These are phyloP conservation scores for Gossypium davidsonii DNA, from an alignment of 441 rosid species.

Conservation along the genomic window DNA sequence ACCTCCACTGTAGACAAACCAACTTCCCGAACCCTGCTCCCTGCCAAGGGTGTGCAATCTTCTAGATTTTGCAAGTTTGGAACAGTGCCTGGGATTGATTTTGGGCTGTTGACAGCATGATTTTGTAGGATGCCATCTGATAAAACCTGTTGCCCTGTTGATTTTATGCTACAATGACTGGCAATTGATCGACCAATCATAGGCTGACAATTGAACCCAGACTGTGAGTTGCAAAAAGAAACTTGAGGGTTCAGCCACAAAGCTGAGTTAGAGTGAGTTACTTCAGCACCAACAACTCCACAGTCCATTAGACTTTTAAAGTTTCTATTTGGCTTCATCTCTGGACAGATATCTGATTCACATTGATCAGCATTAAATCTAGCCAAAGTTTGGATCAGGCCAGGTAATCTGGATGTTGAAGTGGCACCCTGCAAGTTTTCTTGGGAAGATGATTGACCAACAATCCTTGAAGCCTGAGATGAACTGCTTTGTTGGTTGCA, in stretches of 20 bases:
- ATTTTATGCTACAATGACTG: conserved; percentile 25
- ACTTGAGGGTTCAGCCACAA: conserved; percentile 44
- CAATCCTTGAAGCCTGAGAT: conserved; percentile 30
- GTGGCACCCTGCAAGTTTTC: conserved; percentile 22
- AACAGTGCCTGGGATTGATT: conserved; percentile 16
- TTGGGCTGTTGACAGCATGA: conserved; percentile 14
- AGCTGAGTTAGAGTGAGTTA: conserved; percentile 32
- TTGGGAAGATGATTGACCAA: conserved; percentile 31
- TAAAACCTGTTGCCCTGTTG: conserved; percentile 34
- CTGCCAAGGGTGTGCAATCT: conserved; percentile 12
- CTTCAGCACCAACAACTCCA: conserved; percentile 34
- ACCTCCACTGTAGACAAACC: conserved; percentile 28
- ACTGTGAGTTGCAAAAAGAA: conserved; percentile 27
- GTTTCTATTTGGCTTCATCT: conserved; percentile 20
- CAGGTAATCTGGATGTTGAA: conserved; percentile 21
- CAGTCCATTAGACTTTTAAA: conserved; percentile 19
- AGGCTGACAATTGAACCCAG: conserved; percentile 26
- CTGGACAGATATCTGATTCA: conserved; percentile 18
- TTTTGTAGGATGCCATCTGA: conserved; percentile 22
- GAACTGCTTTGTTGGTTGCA: conserved; percentile 38
- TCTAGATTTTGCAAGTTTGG: conserved; percentile 18
- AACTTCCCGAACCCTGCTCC: conserved; percentile 13
- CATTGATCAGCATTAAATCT: conserved; percentile 17
- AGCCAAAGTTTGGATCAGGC: conserved; percentile 11
- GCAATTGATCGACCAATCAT: conserved; percentile 17